Percentiles rank a stretch among this genome's conserved stretches.
phyloP scores from a whole-genome alignment of 192 early-diverging fungal genomes.

The Kickxella alabastrina region DNA sequence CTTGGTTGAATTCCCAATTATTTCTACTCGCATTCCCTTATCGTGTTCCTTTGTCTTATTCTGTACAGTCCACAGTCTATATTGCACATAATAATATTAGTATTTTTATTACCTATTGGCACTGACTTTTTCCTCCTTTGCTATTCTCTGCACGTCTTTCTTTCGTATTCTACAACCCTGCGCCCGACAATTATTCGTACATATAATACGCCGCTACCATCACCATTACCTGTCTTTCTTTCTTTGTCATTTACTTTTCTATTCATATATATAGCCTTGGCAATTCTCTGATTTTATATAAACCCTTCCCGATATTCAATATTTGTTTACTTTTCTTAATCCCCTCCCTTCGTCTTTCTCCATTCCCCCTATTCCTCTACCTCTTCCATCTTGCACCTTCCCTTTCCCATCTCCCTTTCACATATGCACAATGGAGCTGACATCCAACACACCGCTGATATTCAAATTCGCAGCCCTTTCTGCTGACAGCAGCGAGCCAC shows the following conservation, averaged over 20 bases:
- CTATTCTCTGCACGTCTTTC: neutral
- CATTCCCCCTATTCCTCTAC: neutral
- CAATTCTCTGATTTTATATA: too few relatives aligned
- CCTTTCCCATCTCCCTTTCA: neutral
- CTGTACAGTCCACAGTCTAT: too few relatives aligned
- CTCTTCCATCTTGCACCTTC: neutral
- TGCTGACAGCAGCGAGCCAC: conserved; percentile 1
- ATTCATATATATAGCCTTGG: neutral
- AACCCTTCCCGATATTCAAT: too few relatives aligned
- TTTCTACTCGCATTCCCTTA: too few relatives aligned
- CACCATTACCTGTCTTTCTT: too few relatives aligned
- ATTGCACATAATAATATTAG: too few relatives aligned
- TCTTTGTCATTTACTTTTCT: neutral
- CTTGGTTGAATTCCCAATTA: too few relatives aligned
- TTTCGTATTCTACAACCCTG: too few relatives aligned
- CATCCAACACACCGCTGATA: neutral
- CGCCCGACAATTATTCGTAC: too few relatives aligned
- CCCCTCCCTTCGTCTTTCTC: neutral
- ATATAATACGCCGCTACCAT: too few relatives aligned
- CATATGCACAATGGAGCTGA: neutral
- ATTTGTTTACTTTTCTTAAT: neutral
- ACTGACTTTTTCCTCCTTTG: conserved; percentile 4
- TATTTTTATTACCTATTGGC: neutral
- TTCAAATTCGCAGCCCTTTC: neutral
- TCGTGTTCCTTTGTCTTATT: too few relatives aligned